phyloP scores from a whole-genome alignment of 306 rosid species.

The Trifolium subterraneum region DNA sequence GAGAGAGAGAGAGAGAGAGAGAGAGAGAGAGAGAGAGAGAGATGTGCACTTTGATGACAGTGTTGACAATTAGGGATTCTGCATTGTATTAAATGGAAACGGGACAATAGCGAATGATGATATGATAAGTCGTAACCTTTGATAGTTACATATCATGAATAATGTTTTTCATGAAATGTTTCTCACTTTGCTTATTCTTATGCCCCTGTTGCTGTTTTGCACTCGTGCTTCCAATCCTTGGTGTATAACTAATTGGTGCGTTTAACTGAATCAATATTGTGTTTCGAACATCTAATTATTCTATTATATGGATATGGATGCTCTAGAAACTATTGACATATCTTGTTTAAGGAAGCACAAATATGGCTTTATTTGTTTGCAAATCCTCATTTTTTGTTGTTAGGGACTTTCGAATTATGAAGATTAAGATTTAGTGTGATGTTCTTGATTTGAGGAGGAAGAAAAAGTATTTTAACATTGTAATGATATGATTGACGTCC shows the following conservation, averaged over 20 bases:
- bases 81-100: neutral
- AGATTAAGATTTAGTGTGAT: constrained; percentile 1
- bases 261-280: constrained; percentile 1
- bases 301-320: constrained; percentile 4
- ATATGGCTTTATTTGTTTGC: constrained; percentile 3
- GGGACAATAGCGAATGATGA: neutral
- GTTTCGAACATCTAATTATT: constrained; percentile 16
- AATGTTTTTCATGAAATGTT: neutral
- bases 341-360: constrained; percentile 3
- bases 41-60: constrained; percentile 8
- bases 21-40: neutral
- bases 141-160: neutral
- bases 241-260: neutral
- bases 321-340: neutral
- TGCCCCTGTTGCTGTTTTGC: neutral
- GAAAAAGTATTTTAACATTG: neutral
- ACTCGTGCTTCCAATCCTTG: neutral
- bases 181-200: constrained; percentile 22
- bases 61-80: neutral
- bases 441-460: neutral
- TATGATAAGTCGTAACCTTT: neutral
- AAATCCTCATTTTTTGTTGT: constrained; percentile 1
- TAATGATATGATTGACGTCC: neutral
- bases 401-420: neutral
- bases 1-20: too few species aligned